Base-by-base conservation (phyloP, 2,329 filamentous ascomycete species). In the Endothia cerciana region DNA sequence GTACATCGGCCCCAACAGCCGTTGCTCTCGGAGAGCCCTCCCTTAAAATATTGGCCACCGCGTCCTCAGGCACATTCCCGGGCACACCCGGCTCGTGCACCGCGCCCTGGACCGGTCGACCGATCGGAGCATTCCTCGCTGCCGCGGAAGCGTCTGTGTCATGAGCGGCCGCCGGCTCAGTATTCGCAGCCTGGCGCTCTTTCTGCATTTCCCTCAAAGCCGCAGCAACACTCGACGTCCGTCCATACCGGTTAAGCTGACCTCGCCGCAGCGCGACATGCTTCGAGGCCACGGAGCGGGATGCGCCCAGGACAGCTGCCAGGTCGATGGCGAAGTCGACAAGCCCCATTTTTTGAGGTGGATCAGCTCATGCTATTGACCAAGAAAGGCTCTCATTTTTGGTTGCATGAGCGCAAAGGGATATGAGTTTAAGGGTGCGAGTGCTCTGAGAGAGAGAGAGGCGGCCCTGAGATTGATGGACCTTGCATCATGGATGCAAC, bases 271-370 rank as follows among this genome's bases (percentile, higher is more conserved):
- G 79, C 66, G 85, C 85, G 59, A 86, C 74, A 76, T 90, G 88
- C 75, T 85, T 88, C 59, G 83, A 77, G 59, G 89, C 90, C 68
- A 94, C 84, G 41, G 85, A 85, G 67, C 88, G 86, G 60, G 90
- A 89, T 74, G 88, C 91, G 80, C 85, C 87, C 76, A 90, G 82
- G 70, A 94, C 82, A 68, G 89, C 86, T 71, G 89, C 87, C 72
- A 91, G 81, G 79, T 94, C 91, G 74, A 93, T 81, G 69, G 83
- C 79, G 74, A 83, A 87, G 79, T 86, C 89, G 79, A 85, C 86
- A 83, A 87, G 80, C 76, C 85, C 80, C 86, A 88, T 88, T 66
- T 68, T 59, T 51, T n/a, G 19, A 38, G 47, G 36, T 60, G 25
- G 43, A 40, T 13, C 10, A 1, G 7, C 36, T 19, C 25, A 55